Evolutionary conservation across 2,329 filamentous ascomycete genomes (phyloP), one percentile per base, ranked within the genome.

Genomic region (Fonsecaea nubica): DNA sequence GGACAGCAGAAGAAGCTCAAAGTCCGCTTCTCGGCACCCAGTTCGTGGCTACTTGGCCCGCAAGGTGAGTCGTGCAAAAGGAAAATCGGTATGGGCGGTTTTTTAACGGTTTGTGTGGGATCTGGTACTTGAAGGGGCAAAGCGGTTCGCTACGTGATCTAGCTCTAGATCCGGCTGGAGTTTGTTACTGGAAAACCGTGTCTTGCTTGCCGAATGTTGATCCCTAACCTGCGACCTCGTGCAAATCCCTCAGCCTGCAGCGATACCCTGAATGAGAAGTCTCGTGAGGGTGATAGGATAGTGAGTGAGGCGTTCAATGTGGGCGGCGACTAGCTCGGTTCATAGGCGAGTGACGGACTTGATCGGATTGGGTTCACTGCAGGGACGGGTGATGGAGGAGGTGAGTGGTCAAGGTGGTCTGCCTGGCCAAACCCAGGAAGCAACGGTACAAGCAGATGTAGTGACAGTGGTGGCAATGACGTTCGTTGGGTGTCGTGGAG

Each of bases 111-210:
- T 54, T 64, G 61, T 59, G 57, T 42, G 62, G 33, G 38, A 61
- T 50, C 15, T 30, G 32, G 33, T 33, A 38, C 36, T 45, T 50
- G 50, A 33, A 59, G 58, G 58, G 58, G 62, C 58, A 62, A 62
- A 59, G 60, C 62, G 58, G 58, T 65, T 65, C 63, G 63, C 58
- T 56, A 52, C 63, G 65, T 58, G 58, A 40, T 59, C 42, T 65
- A 59, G 58, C 65, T 35, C 53, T 40, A 50, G 45, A 58, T 60
- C 40, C 32, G 52, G 60, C 52, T 56, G 50, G 32, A 25, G 18
- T 50, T 50, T 21, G 58, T 53, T 33, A n/a, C 30, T 15, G 8
- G 52, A 36, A 54, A 55, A 35, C n/a, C 30, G 52, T 33, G 52
- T 55, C n/a, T 55, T 36, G 52, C 30, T n/a, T 35, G 52, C 33